Base-by-base conservation (phyloP, 495 filamentous ascomycete species). In the Penicillium canescens region DNA sequence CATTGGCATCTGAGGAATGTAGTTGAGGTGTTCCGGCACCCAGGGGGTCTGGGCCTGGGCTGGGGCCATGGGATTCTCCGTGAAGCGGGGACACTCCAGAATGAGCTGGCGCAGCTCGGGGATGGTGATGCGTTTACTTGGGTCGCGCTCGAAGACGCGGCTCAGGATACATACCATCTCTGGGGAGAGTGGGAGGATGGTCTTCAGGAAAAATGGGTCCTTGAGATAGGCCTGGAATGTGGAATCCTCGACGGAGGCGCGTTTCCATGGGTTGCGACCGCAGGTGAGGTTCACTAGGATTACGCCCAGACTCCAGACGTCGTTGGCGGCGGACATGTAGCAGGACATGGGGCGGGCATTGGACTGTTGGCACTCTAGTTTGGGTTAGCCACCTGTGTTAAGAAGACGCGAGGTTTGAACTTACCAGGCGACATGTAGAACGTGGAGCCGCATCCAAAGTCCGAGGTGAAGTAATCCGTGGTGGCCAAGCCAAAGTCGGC, bases 361-460 rank as follows among this genome's bases (percentile, higher is more conserved):
- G 41, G 87, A 78, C 69, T 95, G 89, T 78, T 98, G 89, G 67
- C 95, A 98, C 83, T 98, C 94, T 98, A 24, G 13, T 18, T 4
- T 13, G 38, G n/a, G 28, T 36, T 31, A 54, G 51, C 42, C n/a
- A 6, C 3, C 31, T 14, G 11, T 36, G 10, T 12, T 6, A 53
- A 16, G 48, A 42, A 20, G 21, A 50, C 54, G 39, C 6, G n/a
- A 4, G 31, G 43, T 10, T 26, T 18, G 18, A 34, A 42, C 81
- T 73, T 89, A 97, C 94, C 94, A 83, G 94, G 94, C 52, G 88
- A 93, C 95, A 98, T 98, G 77, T 99, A 98, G 68, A 99, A 98
- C 12, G 94, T 98, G 14, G 93, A 97, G 44, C 94, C 94, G 71
- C 95, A 99, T 50, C 95, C 95, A 72, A 96, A 97, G 70, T 99